Evolutionary conservation across 176 grass and related monocot genomes (phyloP).

Genomic region (Aegilops tauschii): DNA sequence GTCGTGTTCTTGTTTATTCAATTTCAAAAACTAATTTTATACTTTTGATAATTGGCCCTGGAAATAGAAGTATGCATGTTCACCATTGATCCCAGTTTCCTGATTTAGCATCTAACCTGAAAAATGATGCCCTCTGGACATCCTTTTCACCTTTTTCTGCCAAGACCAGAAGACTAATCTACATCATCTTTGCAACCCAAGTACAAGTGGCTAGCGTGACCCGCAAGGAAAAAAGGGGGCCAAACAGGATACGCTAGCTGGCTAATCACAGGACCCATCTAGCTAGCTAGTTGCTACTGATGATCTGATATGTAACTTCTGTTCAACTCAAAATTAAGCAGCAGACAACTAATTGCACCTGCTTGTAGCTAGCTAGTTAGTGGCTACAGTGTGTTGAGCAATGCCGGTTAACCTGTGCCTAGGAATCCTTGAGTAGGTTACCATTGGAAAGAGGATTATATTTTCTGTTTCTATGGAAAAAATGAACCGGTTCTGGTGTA

Average conservation of each 20-base stretch:
- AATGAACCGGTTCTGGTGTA: neutral
- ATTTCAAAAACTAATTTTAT: too few species aligned
- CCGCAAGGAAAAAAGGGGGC: neutral
- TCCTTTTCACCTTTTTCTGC: neutral
- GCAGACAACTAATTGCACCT: neutral
- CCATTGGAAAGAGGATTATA: neutral
- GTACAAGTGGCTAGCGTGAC: neutral
- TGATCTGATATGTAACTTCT: conserved; percentile 1
- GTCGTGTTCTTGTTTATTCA: too few species aligned
- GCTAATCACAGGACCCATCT: conserved; percentile 16
- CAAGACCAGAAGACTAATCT: neutral
- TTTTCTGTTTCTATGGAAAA: neutral
- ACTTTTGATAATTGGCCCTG: too few species aligned
- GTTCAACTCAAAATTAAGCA: conserved; percentile 28
- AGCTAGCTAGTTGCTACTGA: neutral
- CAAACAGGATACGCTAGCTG: neutral
- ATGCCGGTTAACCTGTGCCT: neutral
- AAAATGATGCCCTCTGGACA: neutral
- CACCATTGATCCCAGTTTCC: neutral
- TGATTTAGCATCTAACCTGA: neutral
- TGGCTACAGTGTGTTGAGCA: neutral
- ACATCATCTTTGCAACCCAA: neutral
- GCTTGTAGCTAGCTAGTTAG: neutral
- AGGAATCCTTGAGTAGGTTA: neutral
- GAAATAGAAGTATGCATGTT: too few species aligned